Evolutionary conservation across 2,329 filamentous ascomycete species (phyloP).

Genomic region (Colletotrichum neosansevieriae): DNA sequence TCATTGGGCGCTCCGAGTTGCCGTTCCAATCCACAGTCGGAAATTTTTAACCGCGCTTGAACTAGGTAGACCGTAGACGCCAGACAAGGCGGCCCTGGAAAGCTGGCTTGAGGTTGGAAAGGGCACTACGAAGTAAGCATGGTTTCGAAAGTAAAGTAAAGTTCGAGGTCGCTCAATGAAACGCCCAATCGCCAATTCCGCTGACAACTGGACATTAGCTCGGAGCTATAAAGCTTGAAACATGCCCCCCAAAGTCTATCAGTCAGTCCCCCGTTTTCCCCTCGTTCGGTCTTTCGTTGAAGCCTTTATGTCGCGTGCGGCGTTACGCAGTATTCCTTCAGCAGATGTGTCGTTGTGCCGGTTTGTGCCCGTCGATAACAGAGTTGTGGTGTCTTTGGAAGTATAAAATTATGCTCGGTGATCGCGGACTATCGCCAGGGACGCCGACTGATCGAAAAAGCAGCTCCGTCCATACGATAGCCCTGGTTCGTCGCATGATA

Average conservation of each 20-base stretch:
- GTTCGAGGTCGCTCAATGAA: conserved; percentile 1
- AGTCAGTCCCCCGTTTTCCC: not conserved
- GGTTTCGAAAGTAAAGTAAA: not conserved
- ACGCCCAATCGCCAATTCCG: not conserved
- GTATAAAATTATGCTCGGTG: not conserved
- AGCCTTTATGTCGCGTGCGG: not conserved
- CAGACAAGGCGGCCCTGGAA: not conserved
- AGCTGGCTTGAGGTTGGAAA: not conserved
- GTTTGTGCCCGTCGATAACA: conserved; percentile 7
- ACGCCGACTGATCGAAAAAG: conserved; percentile 9
- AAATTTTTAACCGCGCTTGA: not conserved
- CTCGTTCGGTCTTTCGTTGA: not conserved
- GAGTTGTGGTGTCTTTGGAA: conserved; percentile 12
- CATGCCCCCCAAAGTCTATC: conserved; percentile 3
- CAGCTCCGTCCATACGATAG: not conserved
- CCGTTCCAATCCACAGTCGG: not conserved
- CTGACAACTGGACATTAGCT: conserved; percentile 8
- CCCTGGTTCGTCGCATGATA: conserved; percentile 29
- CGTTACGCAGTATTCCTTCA: not conserved
- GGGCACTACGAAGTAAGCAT: not conserved
- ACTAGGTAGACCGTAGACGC: not conserved
- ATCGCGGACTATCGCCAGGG: conserved; percentile 3
- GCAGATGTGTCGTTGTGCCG: not conserved
- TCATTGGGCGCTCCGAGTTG: not conserved
- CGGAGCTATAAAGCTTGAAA: conserved; percentile 13